These are phyloP conservation scores for Aspergillus neotritici DNA, from an alignment of 2,329 filamentous ascomycete genomes.

Conservation along the genomic window DNA sequence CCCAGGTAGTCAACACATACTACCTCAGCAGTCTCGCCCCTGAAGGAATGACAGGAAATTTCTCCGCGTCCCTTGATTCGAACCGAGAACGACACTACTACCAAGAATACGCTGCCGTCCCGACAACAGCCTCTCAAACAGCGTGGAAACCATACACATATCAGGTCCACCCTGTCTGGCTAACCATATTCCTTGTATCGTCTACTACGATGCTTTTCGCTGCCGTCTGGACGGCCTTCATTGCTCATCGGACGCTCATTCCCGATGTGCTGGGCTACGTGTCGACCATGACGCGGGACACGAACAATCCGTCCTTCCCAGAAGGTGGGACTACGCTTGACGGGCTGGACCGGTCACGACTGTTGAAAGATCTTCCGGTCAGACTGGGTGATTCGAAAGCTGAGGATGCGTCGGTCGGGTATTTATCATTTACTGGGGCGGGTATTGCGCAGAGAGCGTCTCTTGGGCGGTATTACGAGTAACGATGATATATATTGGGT, in stretches of 20 bases:
- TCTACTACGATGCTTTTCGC: not conserved
- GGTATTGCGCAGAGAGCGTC: too few relatives aligned
- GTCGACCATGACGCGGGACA: constrained; percentile 1
- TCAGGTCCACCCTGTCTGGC: not conserved
- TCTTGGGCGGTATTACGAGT: too few relatives aligned
- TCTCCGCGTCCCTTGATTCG: not conserved
- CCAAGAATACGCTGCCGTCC: too few relatives aligned
- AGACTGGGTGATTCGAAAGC: too few relatives aligned
- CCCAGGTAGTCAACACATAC: constrained; percentile 2
- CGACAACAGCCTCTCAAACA: not conserved
- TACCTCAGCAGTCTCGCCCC: not conserved
- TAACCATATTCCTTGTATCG: not conserved
- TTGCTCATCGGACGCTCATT: not conserved
- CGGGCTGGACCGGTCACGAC: not conserved
- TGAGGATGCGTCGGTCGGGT: too few relatives aligned
- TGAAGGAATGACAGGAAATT: not conserved
- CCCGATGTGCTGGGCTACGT: constrained; percentile 6
- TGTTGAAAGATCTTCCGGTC: not conserved
- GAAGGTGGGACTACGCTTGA: not conserved
- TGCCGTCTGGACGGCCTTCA: not conserved
- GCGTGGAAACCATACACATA: not conserved
- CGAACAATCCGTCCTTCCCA: not conserved
- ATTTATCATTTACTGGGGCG: too few relatives aligned
- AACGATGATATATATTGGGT: too few relatives aligned
- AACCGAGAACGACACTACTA: too few relatives aligned